Conservation (phyloP, 164 flowering plant species). For the Vitis cinerea region DNA sequence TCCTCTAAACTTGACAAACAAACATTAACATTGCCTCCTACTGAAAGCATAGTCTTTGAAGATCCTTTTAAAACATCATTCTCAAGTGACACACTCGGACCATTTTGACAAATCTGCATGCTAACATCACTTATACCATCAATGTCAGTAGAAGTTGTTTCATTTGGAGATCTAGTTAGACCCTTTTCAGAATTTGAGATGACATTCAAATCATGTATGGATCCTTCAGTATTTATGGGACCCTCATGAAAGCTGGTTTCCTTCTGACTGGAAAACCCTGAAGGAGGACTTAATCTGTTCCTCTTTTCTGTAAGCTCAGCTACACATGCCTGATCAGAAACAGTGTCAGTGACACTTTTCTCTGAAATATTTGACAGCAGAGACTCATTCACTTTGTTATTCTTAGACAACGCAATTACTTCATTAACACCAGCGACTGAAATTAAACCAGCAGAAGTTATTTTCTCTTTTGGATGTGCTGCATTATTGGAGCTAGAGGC, state of each 20-base stretch:
- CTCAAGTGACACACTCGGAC: neutral
- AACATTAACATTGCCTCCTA: neutral
- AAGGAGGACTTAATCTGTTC: neutral
- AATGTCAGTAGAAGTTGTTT: neutral
- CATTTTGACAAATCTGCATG: slow-evolving; percentile 9
- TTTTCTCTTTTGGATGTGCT: slow-evolving; percentile 14
- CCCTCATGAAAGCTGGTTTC: slow-evolving; percentile 11
- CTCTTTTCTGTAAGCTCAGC: slow-evolving; percentile 5
- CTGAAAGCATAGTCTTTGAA: neutral
- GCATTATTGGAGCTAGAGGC: slow-evolving; percentile 1
- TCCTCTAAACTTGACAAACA: slow-evolving; percentile 10
- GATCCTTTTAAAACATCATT: neutral
- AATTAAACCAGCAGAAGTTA: slow-evolving; percentile 1
- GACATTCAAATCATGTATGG: neutral
- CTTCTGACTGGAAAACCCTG: slow-evolving; percentile 4
- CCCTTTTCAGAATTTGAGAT: slow-evolving; percentile 12
- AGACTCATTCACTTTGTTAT: slow-evolving; percentile 4
- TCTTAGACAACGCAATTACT: slow-evolving; percentile 1
- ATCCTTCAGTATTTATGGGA: slow-evolving; percentile 8
- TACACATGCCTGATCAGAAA: neutral
- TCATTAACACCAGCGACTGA: slow-evolving; percentile 2
- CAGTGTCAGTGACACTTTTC: slow-evolving; percentile 8
- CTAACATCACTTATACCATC: neutral
- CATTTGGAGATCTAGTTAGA: neutral
- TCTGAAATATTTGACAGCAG: neutral